Percentiles rank a stretch among this genome's conserved stretches.
Conservation (phyloP, 2,329 filamentous ascomycete genomes). For the Phialophora macrospora region DNA sequence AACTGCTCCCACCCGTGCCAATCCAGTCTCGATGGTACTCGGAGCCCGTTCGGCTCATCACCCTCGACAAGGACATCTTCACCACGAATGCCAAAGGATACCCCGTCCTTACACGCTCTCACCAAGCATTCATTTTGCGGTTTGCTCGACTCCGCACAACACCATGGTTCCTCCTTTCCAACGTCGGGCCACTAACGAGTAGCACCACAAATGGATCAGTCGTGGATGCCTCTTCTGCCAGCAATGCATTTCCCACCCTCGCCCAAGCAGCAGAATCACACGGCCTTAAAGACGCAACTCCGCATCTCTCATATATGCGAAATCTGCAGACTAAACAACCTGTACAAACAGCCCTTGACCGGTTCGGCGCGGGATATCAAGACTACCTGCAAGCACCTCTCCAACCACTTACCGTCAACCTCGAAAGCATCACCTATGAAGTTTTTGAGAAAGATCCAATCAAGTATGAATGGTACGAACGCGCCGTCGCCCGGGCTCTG, state of each 20-base stretch:
- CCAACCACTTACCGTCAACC: conserved; percentile 91
- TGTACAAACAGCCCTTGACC: conserved; percentile 65
- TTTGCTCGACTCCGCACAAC: conserved; percentile 62
- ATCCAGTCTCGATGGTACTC: conserved; percentile 68
- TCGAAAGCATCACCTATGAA: conserved; percentile 97
- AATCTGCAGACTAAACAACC: conserved; percentile 84
- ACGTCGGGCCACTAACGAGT: conserved; percentile 61
- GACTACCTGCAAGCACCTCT: conserved; percentile 95
- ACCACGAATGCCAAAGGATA: conserved; percentile 63
- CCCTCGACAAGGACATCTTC: conserved; percentile 59
- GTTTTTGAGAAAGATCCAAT: conserved; percentile 98
- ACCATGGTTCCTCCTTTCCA: conserved; percentile 65
- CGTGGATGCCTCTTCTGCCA: conserved; percentile 41
- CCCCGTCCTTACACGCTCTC: conserved; percentile 62
- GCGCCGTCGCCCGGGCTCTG: conserved; percentile 79
- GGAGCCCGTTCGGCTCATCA: conserved; percentile 64
- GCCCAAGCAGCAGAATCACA: conserved; percentile 64
- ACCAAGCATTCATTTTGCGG: conserved; percentile 62
- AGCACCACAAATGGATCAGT: conserved; percentile 36
- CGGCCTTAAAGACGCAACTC: conserved; percentile 61
- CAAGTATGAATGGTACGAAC: conserved; percentile 96
- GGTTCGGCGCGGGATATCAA: conserved; percentile 75
- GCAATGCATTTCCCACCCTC: conserved; percentile 65
- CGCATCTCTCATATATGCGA: conserved; percentile 79
- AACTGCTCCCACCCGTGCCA: conserved; percentile 60